Conservation (phyloP, 805 yeast species). For the Monosporozyma siamensis region DNA sequence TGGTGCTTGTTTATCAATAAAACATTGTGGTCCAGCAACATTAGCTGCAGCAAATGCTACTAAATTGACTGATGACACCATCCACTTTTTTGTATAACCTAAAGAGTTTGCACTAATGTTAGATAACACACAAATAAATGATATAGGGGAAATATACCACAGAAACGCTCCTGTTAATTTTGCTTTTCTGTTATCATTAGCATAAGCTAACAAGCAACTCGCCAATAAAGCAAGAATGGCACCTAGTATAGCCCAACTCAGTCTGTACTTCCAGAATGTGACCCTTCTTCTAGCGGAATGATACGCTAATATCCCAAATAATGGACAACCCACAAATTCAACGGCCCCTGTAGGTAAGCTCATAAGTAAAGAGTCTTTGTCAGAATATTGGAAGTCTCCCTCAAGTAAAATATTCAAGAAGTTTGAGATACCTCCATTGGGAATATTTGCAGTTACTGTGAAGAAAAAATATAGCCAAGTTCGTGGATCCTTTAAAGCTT, state of each 20-base stretch:
- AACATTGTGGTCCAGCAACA: constrained; percentile 66
- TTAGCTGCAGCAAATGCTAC: constrained; percentile 36
- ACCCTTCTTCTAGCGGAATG: neutral
- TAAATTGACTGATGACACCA: neutral
- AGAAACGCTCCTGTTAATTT: neutral
- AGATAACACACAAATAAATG: neutral
- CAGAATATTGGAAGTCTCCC: neutral
- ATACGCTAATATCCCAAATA: neutral
- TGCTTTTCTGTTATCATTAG: neutral
- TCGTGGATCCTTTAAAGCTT: neutral
- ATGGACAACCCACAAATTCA: neutral
- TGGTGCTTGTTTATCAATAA: constrained; percentile 48
- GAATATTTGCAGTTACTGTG: neutral
- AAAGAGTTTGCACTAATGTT: neutral
- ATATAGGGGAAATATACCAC: neutral
- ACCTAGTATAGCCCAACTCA: neutral
- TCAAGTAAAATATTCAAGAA: neutral
- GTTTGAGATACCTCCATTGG: neutral
- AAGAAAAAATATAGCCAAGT: neutral
- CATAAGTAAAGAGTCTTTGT: neutral
- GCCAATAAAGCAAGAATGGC: neutral
- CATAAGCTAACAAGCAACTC: neutral
- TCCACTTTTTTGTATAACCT: neutral
- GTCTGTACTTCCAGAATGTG: neutral
- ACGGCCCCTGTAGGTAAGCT: neutral